Percentiles rank a stretch among this genome's conserved stretches.
phyloP scores from a whole-genome alignment of 495 filamentous ascomycete species.

The Parmelia sp. region DNA sequence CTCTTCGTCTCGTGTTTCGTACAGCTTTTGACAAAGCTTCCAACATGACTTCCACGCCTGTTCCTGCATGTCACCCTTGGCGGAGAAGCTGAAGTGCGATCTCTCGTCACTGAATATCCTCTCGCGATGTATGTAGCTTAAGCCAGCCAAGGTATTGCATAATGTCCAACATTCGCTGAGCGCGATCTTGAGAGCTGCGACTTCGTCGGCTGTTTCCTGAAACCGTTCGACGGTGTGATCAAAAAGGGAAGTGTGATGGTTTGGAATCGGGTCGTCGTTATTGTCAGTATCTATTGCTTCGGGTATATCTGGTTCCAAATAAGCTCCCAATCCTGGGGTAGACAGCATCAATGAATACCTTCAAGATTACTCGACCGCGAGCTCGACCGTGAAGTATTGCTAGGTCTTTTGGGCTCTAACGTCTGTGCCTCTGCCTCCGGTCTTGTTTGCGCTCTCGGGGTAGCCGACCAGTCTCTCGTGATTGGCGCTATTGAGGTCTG shows the following conservation, averaged over 20 bases:
- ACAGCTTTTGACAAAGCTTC: slow-evolving; percentile 81
- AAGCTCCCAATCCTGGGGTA: slow-evolving; percentile 9
- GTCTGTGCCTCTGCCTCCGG: slow-evolving; percentile 58
- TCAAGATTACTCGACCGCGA: slow-evolving; percentile 60
- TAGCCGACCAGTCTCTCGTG: slow-evolving; percentile 54
- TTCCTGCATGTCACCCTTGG: slow-evolving; percentile 68
- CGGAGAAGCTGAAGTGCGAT: slow-evolving; percentile 55
- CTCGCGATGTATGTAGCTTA: slow-evolving; percentile 79
- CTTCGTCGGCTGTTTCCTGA: slow-evolving; percentile 54
- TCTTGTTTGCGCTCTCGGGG: slow-evolving; percentile 75
- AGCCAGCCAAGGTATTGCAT: slow-evolving; percentile 79
- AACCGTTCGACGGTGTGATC: slow-evolving; percentile 33
- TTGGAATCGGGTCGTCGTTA: slow-evolving; percentile 28
- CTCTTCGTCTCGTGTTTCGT: slow-evolving; percentile 69
- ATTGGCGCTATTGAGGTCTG: slow-evolving; percentile 61
- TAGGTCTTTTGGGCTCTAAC: slow-evolving; percentile 34
- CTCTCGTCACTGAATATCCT: slow-evolving; percentile 63
- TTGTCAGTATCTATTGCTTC: slow-evolving; percentile 37
- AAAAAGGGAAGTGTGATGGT: slow-evolving; percentile 38
- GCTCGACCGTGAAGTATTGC: slow-evolving; percentile 26
- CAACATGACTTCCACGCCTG: slow-evolving; percentile 89
- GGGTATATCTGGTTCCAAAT: slow-evolving; percentile 36
- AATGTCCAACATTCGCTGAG: slow-evolving; percentile 89
- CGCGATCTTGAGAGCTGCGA: slow-evolving; percentile 65
- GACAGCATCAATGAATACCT: slow-evolving; percentile 43